Percentiles rank a stretch among this genome's conserved stretches.
Evolutionary conservation across 2,329 filamentous ascomycete species (phyloP).

Genomic region (Beauveria australis): DNA sequence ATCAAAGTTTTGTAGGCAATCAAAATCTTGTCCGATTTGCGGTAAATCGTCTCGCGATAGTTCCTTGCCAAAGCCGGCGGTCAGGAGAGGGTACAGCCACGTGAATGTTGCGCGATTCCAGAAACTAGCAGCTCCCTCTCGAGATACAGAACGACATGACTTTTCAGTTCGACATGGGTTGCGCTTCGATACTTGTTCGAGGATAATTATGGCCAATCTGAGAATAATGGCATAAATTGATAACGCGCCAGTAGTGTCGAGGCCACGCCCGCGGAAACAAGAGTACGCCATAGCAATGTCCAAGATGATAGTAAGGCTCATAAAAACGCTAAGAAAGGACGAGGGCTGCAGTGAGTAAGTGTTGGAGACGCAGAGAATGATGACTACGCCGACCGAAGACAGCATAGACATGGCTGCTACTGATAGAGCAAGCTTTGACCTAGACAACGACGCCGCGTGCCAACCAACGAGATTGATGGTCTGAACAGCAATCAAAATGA

Average conservation of each 20-base stretch:
- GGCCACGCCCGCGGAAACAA: slow-evolving; percentile 21
- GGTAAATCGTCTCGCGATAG: neutral
- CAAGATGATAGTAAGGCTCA: slow-evolving; percentile 24
- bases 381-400: neutral
- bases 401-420: neutral
- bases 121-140: neutral
- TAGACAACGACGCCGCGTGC: neutral
- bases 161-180: neutral
- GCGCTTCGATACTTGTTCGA: slow-evolving; percentile 25
- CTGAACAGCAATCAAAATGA: neutral
- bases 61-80: neutral
- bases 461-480: neutral
- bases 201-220: slow-evolving; percentile 21
- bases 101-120: slow-evolving; percentile 3
- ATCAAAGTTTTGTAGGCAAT: neutral
- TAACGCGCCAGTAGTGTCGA: slow-evolving; percentile 17
- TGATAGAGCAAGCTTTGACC: neutral
- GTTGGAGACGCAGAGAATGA: slow-evolving; percentile 26
- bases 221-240: slow-evolving; percentile 18
- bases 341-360: slow-evolving; percentile 24
- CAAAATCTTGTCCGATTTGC: neutral
- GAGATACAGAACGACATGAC: neutral
- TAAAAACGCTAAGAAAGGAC: slow-evolving; percentile 21
- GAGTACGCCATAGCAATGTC: slow-evolving; percentile 26
- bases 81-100: neutral